Evolutionary conservation across 345 rosid species (phyloP).

Genomic region (Nephelium lappaceum): DNA sequence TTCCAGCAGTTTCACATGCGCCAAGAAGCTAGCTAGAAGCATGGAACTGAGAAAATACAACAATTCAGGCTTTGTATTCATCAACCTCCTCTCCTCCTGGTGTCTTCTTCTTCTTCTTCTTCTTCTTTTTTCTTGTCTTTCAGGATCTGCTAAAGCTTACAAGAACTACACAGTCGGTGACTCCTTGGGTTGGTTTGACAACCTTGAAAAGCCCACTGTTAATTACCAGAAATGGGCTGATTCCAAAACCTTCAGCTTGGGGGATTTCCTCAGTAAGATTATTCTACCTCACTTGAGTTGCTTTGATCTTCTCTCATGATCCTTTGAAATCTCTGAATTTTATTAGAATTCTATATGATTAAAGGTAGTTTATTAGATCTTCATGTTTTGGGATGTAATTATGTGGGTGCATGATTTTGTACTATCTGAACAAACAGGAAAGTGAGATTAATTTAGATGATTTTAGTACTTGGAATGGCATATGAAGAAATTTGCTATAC

Average conservation of each 20-base stretch:
- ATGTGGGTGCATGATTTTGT: too few relatives aligned
- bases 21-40: neutral
- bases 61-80: neutral
- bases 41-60: conserved; percentile 24
- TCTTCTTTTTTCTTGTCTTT: conserved; percentile 6
- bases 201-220: conserved; percentile 48
- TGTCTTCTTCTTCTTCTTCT: conserved; percentile 8
- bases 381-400: neutral
- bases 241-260: conserved; percentile 69
- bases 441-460: too few relatives aligned
- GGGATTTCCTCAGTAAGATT: conserved; percentile 89
- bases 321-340: neutral
- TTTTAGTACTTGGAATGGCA: too few relatives aligned
- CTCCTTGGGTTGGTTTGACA: conserved; percentile 73
- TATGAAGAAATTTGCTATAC: too few relatives aligned
- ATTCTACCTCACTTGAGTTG: neutral
- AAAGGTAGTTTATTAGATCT: neutral
- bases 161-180: conserved; percentile 91
- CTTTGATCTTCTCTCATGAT: neutral
- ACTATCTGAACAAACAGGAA: too few relatives aligned
- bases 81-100: conserved; percentile 14
- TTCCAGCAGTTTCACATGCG: neutral
- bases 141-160: conserved; percentile 56
- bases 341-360: neutral
- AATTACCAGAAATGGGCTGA: conserved; percentile 90